Conservation (phyloP, 208 protist species). For the Trypanosoma cruzi region DNA sequence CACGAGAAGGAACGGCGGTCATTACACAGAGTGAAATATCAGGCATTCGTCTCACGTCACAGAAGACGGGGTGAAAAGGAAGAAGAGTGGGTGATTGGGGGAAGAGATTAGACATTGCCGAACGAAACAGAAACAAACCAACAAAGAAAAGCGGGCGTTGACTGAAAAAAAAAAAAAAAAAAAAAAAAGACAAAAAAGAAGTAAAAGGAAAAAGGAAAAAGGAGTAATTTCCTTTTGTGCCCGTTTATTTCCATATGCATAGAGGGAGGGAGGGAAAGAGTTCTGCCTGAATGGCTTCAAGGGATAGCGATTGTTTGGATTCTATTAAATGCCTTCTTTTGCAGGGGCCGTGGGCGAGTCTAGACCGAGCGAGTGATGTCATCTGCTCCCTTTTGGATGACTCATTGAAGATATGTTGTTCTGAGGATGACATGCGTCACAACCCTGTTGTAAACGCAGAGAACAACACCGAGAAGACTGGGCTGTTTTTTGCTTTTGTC, state of each 20-base stretch:
- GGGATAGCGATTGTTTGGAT: neutral
- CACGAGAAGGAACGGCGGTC: neutral
- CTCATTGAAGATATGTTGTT: neutral
- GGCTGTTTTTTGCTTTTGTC: conserved; percentile 22
- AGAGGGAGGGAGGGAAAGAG: neutral
- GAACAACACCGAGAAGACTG: neutral
- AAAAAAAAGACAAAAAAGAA: neutral
- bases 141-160: no score
- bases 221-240: neutral
- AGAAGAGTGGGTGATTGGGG: neutral
- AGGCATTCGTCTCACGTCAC: no score
- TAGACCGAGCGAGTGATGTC: neutral
- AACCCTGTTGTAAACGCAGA: neutral
- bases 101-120: neutral
- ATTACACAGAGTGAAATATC: no score
- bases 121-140: neutral
- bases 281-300: neutral
- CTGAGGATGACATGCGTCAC: neutral
- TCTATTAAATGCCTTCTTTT: conserved; percentile 14
- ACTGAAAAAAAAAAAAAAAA: neutral
- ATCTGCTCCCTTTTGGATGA: conserved; percentile 19
- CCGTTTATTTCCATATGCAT: neutral
- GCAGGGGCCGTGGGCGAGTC: conserved; percentile 13
- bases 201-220: neutral
- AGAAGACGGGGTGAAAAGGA: neutral